Percentiles rank a stretch among this genome's conserved stretches.
Conservation (phyloP, 2,329 filamentous ascomycete genomes). For the Claviceps africana region DNA sequence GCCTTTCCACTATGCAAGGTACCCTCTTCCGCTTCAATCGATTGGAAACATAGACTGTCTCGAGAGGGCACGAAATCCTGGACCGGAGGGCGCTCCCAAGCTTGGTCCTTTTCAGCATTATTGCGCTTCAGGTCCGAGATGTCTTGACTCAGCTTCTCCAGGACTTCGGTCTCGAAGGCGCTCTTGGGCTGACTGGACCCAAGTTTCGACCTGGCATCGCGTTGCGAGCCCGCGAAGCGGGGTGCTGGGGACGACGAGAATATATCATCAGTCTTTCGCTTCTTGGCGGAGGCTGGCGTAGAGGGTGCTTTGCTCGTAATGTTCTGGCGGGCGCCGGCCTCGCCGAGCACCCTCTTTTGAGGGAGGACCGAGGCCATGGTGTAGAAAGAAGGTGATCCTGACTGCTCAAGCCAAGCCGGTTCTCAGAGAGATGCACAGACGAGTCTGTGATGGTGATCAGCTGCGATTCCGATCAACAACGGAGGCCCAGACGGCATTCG, state of each 20-base stretch:
- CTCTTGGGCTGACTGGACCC: constrained; percentile 74
- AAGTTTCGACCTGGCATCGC: constrained; percentile 43
- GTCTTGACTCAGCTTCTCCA: constrained; percentile 93
- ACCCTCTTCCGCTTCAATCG: constrained; percentile 91
- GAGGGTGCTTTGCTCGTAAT: constrained; percentile 45
- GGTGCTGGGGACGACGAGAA: constrained; percentile 40
- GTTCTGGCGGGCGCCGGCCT: constrained; percentile 52
- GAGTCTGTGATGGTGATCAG: not conserved
- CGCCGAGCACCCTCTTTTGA: constrained; percentile 60
- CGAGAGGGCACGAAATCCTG: constrained; percentile 38
- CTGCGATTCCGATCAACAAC: not conserved
- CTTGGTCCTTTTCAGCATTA: constrained; percentile 85
- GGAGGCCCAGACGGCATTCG: not conserved
- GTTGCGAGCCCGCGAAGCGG: constrained; percentile 49
- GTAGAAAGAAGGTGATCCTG: not conserved
- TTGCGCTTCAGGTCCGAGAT: constrained; percentile 72
- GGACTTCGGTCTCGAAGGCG: constrained; percentile 80
- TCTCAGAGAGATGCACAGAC: not conserved
- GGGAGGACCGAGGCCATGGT: constrained; percentile 40
- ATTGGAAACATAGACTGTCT: constrained; percentile 75
- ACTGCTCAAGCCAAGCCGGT: not conserved
- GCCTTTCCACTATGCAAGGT: constrained; percentile 60
- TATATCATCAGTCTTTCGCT: constrained; percentile 60
- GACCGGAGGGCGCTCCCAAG: constrained; percentile 58
- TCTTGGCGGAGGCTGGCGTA: constrained; percentile 53